Conservation (phyloP, 2,329 filamentous ascomycete genomes). For the Botrytis hyacinthi region DNA sequence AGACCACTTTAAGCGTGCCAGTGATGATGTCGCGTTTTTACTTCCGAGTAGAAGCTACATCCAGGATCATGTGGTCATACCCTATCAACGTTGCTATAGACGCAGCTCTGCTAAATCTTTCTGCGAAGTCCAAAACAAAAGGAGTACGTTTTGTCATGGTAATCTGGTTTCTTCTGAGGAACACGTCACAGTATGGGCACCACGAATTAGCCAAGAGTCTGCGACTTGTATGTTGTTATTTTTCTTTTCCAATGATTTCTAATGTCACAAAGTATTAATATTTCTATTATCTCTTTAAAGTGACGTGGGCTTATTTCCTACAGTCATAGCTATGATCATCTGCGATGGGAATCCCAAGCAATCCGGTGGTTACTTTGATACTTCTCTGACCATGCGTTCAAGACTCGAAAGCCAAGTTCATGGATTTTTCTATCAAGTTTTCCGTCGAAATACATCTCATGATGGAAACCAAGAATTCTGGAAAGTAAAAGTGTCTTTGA, state of each 20-base stretch:
- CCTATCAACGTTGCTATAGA: neutral
- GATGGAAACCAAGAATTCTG: too few species aligned
- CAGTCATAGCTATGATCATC: neutral
- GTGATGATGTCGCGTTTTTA: neutral
- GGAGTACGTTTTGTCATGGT: neutral
- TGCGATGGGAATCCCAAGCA: neutral
- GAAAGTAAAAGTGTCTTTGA: too few species aligned
- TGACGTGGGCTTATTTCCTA: neutral
- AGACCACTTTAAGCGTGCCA: neutral
- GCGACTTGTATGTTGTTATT: neutral
- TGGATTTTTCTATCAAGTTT: too few species aligned
- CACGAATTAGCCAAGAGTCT: accelerated
- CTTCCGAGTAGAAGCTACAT: neutral
- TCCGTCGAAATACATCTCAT: too few species aligned
- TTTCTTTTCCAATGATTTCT: accelerated
- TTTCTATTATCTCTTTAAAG: neutral
- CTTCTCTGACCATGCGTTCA: neutral
- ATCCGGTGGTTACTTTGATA: neutral
- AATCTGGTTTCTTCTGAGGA: neutral
- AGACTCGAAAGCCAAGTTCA: neutral
- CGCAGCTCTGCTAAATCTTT: neutral
- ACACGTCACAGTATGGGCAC: neutral
- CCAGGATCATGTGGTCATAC: neutral
- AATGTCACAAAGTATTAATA: neutral
- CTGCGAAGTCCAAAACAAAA: neutral